These are phyloP conservation scores for Turritis glabra DNA, from an alignment of 345 rosid species.

Conservation along the genomic window DNA sequence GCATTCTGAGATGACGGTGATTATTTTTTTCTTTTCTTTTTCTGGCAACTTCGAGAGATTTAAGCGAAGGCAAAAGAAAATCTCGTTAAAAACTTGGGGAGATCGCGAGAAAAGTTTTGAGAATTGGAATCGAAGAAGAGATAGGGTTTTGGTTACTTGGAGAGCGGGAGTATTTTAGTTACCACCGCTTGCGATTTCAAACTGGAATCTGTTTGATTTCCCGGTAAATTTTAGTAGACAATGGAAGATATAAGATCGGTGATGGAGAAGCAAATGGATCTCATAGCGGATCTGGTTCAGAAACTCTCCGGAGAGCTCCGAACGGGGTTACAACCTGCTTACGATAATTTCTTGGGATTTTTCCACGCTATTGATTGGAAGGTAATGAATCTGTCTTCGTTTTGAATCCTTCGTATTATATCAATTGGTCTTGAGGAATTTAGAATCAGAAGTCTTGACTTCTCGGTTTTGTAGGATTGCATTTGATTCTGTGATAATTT, in stretches of 20 bases:
- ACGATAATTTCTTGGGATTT: conserved; percentile 77
- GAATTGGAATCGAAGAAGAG: neutral
- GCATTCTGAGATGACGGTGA: neutral
- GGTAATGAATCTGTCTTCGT: conserved; percentile 42
- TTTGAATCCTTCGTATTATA: neutral
- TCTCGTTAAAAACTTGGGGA: neutral
- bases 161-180: neutral
- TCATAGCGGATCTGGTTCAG: conserved; percentile 82
- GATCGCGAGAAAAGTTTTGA: neutral
- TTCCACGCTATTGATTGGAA: conserved; percentile 94
- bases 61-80: neutral
- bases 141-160: neutral
- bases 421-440: neutral
- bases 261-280: conserved; percentile 75
- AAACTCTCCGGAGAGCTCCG: conserved; percentile 80
- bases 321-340: conserved; percentile 74
- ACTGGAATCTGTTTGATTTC: neutral
- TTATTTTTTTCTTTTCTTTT: no score
- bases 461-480: neutral
- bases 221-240: neutral
- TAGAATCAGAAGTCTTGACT: neutral
- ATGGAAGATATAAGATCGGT: conserved; percentile 81
- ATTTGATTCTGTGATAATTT: neutral
- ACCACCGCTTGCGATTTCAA: neutral
- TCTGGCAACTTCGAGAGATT: conserved; percentile 4